Evolutionary conservation across 345 rosid species (phyloP).

Genomic region (Corchorus olitorius): DNA sequence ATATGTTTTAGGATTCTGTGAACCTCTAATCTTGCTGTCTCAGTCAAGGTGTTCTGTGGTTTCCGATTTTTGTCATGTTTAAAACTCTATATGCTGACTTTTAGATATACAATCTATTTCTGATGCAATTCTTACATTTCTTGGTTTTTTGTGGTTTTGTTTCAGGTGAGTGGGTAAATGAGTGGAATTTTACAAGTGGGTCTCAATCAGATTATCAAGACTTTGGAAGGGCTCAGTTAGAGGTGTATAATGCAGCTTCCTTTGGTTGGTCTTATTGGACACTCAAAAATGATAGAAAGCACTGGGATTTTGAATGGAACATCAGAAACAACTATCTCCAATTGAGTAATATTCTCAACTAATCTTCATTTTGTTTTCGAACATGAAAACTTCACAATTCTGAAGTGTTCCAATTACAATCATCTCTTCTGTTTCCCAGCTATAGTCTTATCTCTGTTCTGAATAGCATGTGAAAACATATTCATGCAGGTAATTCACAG

Average conservation of each 20-base stretch:
- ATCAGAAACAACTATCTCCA: constrained; percentile 57
- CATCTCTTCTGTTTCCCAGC: not conserved
- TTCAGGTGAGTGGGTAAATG: constrained; percentile 84
- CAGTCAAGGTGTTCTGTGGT: not conserved
- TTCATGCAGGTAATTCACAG: constrained; percentile 45
- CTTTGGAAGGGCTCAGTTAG: constrained; percentile 64
- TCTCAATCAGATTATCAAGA: constrained; percentile 62
- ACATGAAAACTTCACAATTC: not conserved
- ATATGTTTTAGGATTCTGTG: not conserved
- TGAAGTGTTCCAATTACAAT: not conserved
- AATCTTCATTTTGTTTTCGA: not conserved
- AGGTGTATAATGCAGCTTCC: constrained; percentile 64
- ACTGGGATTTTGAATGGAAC: constrained; percentile 90
- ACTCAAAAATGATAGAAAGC: constrained; percentile 61
- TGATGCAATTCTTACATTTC: not conserved
- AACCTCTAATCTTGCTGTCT: not conserved
- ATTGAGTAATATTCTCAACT: constrained; percentile 41
- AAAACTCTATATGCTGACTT: not conserved
- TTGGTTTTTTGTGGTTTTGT: not conserved
- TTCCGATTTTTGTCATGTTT: not conserved
- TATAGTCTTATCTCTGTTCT: not conserved
- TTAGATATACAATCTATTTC: not conserved
- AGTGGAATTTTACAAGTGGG: constrained; percentile 59
- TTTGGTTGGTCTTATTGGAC: constrained; percentile 89
- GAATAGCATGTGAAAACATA: not conserved